These are phyloP conservation scores for Wickerhamomyces sp. DNA, from an alignment of 1,139 yeast species.

Conservation along the genomic window DNA sequence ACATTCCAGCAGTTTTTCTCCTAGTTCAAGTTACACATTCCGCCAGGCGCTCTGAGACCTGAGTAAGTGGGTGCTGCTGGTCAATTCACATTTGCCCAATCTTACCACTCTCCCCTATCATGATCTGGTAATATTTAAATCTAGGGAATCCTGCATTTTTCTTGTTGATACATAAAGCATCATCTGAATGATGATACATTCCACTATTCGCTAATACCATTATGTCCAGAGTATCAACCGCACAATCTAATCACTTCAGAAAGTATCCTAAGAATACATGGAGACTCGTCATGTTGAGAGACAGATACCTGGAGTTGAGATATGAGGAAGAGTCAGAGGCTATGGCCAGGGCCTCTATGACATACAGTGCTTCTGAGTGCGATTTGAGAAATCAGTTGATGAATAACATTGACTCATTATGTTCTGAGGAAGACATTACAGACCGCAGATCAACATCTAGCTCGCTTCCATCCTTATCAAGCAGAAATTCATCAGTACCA, in stretches of 20 bases:
- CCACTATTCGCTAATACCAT: neutral
- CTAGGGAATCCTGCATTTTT: too few species aligned
- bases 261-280: conserved; percentile 21
- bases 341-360: neutral
- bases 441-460: neutral
- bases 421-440: too few species aligned
- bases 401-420: neutral
- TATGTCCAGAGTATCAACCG: neutral
- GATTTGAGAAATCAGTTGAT: conserved; percentile 10
- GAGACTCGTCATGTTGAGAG: conserved; percentile 17
- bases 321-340: neutral
- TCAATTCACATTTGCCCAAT: too few species aligned
- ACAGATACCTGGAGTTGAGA: conserved; percentile 13
- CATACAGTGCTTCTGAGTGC: conserved; percentile 7
- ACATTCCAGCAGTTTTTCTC: too few species aligned
- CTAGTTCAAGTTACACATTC: too few species aligned
- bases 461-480: conserved; percentile 2
- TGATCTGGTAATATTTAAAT: too few species aligned
- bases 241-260: conserved; percentile 8
- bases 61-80: too few species aligned
- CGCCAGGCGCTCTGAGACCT: too few species aligned
- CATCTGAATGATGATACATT: too few species aligned
- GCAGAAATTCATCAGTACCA: conserved; percentile 2
- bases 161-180: too few species aligned
- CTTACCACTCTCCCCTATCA: too few species aligned